Conservation (phyloP, 2,329 filamentous ascomycete genomes). For the Myriosclerotinia scirpicola region DNA sequence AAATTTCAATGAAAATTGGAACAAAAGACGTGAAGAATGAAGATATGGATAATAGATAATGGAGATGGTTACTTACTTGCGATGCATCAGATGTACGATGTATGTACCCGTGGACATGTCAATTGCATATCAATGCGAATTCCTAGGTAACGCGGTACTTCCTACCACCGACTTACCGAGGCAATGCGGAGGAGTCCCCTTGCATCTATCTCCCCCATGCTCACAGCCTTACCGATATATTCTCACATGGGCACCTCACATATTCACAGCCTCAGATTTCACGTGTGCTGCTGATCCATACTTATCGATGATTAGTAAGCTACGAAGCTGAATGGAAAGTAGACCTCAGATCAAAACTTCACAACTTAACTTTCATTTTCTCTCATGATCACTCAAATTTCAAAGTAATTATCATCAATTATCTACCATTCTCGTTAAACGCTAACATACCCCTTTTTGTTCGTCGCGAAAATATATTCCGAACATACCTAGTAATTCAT, state of each 20-base stretch:
- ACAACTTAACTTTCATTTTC: too few relatives aligned
- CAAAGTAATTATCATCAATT: too few relatives aligned
- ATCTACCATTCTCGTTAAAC: constrained; percentile 25
- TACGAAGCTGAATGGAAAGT: background rate
- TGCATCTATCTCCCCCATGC: background rate
- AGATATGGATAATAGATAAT: background rate
- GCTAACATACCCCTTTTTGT: constrained; percentile 10
- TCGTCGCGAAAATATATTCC: background rate
- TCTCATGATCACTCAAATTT: too few relatives aligned
- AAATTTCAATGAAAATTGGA: background rate
- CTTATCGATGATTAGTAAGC: background rate
- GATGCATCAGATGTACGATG: too few relatives aligned
- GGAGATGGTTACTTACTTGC: too few relatives aligned
- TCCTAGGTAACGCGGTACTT: background rate
- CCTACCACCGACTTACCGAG: constrained; percentile 26
- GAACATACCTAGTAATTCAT: background rate
- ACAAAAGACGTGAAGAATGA: constrained; percentile 18
- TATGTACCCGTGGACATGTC: too few relatives aligned
- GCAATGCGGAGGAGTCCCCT: constrained; percentile 9
- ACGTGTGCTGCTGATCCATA: background rate
- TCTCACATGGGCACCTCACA: too few relatives aligned
- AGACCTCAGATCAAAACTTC: constrained; percentile 4
- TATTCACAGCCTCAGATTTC: too few relatives aligned
- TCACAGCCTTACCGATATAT: too few relatives aligned
- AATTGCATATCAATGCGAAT: too few relatives aligned